Base-by-base conservation (phyloP, 2,329 filamentous ascomycete species). In the Didymella lethalis region DNA sequence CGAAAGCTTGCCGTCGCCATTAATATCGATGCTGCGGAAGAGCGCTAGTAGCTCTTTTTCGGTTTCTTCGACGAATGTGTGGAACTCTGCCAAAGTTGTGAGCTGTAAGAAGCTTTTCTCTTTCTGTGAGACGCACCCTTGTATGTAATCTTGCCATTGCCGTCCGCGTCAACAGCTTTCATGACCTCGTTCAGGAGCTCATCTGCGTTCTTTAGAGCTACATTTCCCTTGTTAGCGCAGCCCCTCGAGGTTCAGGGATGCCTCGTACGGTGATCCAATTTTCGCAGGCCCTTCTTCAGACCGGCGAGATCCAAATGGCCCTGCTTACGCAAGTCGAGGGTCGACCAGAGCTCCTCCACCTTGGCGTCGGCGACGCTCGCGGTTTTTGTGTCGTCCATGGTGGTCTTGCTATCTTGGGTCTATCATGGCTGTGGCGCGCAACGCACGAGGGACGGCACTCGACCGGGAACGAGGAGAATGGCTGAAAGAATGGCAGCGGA, bases 161-260 rank as follows among this genome's bases (percentile, higher is more conserved):
- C 87, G 74, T 93, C 93, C 57, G 88, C 90, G 75, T 99, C 95
- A 63, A 97, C 93, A 61, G 89, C 86, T 64, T 85, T 84, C 75
- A 97, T 85, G 57, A 98, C 90, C 72, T 90, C 88, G 73, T 87
- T 85, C 63, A 99, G 84, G 82, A 98, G 87, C 36, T 86, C 83
- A 77, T 96, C 91, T 74, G 95, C 95, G 83, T 97, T 95, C 82
- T 97, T 96, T 73, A 99, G 80, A 64, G 89, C 87, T 89, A 69
- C 65, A 65, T 59, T 64, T 25, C 64, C 57, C 62, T 34, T 29
- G 47, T 59, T 28, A 59, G 69, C 62, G 74, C 68, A 71, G 64
- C 59, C 41, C 25, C 43, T 18, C 20, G 31, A 32, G 23, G 3
- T 11, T 26, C 18, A 8, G 12, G 16, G 5, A 8, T 60, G 41